These are phyloP conservation scores for Sordaria brevicollis DNA, from an alignment of 495 filamentous ascomycete genomes.

Conservation along the genomic window DNA sequence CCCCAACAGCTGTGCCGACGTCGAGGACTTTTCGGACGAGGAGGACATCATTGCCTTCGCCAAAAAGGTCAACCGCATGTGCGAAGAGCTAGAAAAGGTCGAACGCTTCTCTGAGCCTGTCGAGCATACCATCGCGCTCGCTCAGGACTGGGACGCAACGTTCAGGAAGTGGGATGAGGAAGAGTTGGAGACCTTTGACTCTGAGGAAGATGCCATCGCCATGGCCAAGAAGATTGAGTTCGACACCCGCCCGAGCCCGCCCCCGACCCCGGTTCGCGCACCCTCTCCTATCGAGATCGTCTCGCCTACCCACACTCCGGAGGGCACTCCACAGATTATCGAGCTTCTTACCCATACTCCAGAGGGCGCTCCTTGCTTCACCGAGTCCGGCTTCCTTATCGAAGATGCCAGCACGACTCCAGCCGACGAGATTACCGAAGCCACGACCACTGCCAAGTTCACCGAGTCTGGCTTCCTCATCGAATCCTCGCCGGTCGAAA, in stretches of 20 bases:
- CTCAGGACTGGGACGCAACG: not conserved
- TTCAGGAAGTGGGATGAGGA: not conserved
- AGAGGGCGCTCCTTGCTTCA: not conserved
- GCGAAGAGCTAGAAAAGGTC: not conserved
- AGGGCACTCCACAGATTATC: no score
- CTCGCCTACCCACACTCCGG: not conserved
- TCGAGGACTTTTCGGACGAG: not conserved
- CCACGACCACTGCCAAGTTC: no score
- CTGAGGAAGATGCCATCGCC: fast-evolving
- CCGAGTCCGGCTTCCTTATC: not conserved
- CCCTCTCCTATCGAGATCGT: not conserved
- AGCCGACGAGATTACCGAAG: no score
- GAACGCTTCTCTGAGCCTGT: not conserved
- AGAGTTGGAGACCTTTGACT: not conserved
- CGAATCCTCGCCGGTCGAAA: no score
- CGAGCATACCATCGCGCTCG: not conserved
- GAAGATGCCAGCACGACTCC: no score
- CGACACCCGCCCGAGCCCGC: not conserved
- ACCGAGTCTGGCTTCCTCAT: not conserved
- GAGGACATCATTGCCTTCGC: not conserved
- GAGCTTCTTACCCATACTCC: no score
- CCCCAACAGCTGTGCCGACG: not conserved
- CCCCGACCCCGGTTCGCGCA: not conserved
- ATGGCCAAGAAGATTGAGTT: not conserved
- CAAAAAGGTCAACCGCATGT: not conserved